A percentile compares a stretch with the other conserved stretches of the same genome.
Conservation (phyloP, 495 filamentous ascomycete genomes). For the Trichoderma asperelloides region DNA sequence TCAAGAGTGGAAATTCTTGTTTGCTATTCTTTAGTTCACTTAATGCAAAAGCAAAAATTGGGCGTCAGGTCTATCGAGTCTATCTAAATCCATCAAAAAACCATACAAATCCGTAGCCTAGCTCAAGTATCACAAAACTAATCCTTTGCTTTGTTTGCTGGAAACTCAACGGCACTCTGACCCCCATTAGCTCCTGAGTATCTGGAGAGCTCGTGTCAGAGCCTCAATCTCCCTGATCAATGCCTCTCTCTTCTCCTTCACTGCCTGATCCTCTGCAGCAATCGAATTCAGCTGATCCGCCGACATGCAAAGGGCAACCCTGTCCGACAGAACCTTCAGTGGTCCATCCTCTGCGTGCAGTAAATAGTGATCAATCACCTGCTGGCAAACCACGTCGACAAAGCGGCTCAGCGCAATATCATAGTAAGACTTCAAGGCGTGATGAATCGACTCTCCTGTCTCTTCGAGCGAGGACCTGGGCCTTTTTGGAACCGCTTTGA, state of each 20-base stretch:
- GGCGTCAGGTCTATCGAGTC: too few species aligned
- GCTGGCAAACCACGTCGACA: slow-evolving; percentile 42
- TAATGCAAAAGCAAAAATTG: too few species aligned
- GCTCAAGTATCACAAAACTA: too few species aligned
- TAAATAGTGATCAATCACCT: slow-evolving; percentile 26
- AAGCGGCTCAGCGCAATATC: slow-evolving; percentile 48
- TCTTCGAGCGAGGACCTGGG: slow-evolving; percentile 38
- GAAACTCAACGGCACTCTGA: too few species aligned
- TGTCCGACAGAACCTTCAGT: slow-evolving; percentile 11
- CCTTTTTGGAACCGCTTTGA: neutral
- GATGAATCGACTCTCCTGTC: slow-evolving; percentile 44
- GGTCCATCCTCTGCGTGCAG: slow-evolving; percentile 23
- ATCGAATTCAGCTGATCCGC: neutral
- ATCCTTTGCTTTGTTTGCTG: too few species aligned
- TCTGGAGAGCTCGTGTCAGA: neutral
- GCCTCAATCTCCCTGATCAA: neutral
- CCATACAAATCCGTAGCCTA: too few species aligned
- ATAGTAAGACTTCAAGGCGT: slow-evolving; percentile 52
- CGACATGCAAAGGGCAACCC: neutral
- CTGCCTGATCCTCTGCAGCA: neutral
- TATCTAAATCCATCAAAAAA: too few species aligned
- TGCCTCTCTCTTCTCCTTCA: neutral
- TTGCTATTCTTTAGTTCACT: too few species aligned
- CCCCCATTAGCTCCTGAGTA: neutral
- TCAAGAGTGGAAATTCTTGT: too few species aligned